Conservation (phyloP, 2,329 filamentous ascomycete genomes). For the Alternaria tenuissima region DNA sequence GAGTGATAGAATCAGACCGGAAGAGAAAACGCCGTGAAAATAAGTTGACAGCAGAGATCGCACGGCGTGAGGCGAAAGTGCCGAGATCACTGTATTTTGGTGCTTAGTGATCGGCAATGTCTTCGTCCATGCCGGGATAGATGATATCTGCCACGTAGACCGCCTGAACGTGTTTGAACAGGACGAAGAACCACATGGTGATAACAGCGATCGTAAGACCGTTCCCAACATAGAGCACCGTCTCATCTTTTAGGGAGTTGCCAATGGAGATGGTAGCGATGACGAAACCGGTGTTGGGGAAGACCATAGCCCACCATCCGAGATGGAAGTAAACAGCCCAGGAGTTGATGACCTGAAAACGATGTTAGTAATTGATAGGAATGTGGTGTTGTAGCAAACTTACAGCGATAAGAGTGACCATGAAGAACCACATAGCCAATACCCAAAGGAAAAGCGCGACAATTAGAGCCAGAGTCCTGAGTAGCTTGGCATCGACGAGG, state of each 20-base stretch:
- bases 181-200: constrained; percentile 63
- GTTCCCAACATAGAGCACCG: constrained; percentile 52
- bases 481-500: constrained; percentile 54
- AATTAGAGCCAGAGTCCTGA: constrained; percentile 58
- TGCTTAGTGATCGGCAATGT: constrained; percentile 52
- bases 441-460: constrained; percentile 70
- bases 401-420: constrained; percentile 52
- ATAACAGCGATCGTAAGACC: constrained; percentile 62
- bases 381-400: constrained; percentile 17
- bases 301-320: constrained; percentile 69
- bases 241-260: constrained; percentile 45
- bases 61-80: neutral
- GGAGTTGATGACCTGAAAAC: constrained; percentile 39
- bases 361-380: constrained; percentile 41
- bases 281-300: constrained; percentile 54
- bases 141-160: constrained; percentile 63
- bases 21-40: neutral
- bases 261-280: constrained; percentile 55
- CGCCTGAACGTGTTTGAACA: constrained; percentile 60
- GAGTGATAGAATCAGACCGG: constrained; percentile 17
- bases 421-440: constrained; percentile 66
- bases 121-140: constrained; percentile 67
- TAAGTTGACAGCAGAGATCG: neutral
- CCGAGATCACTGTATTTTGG: neutral
- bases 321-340: constrained; percentile 64